These are phyloP conservation scores for Cystoderma amianthinum DNA, from an alignment of 768 basidiomycete species.

Conservation along the genomic window DNA sequence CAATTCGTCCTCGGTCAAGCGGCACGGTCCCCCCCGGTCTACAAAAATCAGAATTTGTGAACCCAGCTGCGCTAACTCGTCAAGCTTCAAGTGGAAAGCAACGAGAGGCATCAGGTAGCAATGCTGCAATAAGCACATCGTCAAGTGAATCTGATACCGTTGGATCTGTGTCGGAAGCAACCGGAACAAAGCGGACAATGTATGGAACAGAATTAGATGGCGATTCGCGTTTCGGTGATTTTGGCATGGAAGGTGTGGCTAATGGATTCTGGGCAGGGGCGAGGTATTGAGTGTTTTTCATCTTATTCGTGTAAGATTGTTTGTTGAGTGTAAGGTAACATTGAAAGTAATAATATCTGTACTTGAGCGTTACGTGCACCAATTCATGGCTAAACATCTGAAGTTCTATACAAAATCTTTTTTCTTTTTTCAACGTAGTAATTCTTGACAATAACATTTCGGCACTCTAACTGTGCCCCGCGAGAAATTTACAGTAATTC, in stretches of 20 bases:
- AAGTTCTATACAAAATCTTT: no score
- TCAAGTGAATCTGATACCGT: conserved; percentile 41
- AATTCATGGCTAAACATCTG: no score
- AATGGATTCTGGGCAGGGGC: conserved; percentile 60
- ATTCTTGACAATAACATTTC: no score
- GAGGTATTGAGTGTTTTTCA: conserved; percentile 37
- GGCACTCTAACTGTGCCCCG: no score
- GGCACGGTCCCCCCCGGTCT: conserved; percentile 24
- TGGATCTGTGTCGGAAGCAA: conserved; percentile 33
- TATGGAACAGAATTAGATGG: conserved; percentile 79
- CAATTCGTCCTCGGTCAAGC: conserved; percentile 25
- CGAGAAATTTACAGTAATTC: no score
- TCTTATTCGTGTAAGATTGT: no score
- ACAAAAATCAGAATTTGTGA: conserved; percentile 23
- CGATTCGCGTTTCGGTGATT: conserved; percentile 82
- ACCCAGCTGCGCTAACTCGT: conserved; percentile 32
- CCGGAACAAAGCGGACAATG: conserved; percentile 62
- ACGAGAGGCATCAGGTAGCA: conserved; percentile 5
- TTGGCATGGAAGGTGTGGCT: conserved; percentile 74
- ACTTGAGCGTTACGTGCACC: no score
- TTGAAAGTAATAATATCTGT: not conserved
- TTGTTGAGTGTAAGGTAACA: no score
- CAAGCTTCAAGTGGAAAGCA: conserved; percentile 16
- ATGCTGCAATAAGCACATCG: conserved; percentile 10
- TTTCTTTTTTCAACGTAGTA: no score